phyloP scores from a whole-genome alignment of 495 filamentous ascomycete genomes.

The Penicillium manginii region DNA sequence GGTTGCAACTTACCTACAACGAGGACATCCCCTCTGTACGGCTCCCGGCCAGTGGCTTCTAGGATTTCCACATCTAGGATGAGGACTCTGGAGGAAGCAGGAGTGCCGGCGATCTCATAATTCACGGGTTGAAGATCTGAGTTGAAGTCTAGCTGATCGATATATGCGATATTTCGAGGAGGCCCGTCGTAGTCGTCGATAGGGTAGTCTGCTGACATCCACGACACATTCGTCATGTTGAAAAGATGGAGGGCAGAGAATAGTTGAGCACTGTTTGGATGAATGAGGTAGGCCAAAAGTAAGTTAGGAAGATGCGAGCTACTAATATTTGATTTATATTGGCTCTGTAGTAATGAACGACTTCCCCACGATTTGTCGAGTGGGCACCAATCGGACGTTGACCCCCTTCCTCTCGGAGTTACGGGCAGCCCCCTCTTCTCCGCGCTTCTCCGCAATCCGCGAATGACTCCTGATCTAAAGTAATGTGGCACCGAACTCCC shows the following conservation, averaged over 20 bases:
- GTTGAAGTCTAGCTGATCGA: slow-evolving; percentile 16
- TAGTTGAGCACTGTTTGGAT: background rate
- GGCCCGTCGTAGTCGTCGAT: slow-evolving; percentile 8
- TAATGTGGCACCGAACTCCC: background rate
- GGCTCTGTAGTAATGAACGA: background rate
- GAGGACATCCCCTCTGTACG: slow-evolving; percentile 53
- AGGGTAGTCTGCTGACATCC: slow-evolving; percentile 12
- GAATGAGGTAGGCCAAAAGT: background rate
- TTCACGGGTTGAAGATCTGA: slow-evolving; percentile 18
- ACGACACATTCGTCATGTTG: slow-evolving; percentile 11
- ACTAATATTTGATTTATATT: background rate
- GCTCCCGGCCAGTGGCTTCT: slow-evolving; percentile 48
- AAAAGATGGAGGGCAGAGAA: background rate
- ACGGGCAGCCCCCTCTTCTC: background rate
- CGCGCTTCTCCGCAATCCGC: background rate
- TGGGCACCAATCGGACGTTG: background rate
- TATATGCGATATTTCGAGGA: slow-evolving; percentile 12
- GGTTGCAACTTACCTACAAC: slow-evolving; percentile 33
- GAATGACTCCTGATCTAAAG: background rate
- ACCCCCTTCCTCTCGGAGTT: background rate
- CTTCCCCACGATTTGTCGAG: background rate
- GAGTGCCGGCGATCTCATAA: slow-evolving; percentile 37
- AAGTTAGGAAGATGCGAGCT: background rate
- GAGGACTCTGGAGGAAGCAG: slow-evolving; percentile 41
- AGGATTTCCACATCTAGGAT: slow-evolving; percentile 54